Conservation (phyloP, 1,139 yeast species). For the Suhomyces bokatorum region DNA sequence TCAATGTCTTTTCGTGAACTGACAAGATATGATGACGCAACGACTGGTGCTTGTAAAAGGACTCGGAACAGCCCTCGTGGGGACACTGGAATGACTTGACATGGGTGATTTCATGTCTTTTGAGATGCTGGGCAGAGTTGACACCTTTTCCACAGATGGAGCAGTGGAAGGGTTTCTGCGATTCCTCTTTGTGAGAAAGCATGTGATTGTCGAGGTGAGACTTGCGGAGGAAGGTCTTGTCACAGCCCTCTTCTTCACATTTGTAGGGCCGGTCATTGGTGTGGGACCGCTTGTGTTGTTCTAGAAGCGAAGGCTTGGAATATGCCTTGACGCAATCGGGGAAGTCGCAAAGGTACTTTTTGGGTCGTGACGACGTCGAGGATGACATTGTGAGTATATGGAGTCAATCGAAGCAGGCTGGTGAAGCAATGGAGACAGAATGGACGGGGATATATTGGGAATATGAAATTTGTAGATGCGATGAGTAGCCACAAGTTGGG, state of each 20-base stretch:
- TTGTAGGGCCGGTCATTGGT: conserved; percentile 75
- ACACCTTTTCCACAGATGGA: conserved; percentile 80
- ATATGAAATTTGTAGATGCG: not conserved
- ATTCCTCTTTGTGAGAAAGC: conserved; percentile 55
- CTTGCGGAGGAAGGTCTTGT: conserved; percentile 66
- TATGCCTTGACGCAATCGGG: conserved; percentile 75
- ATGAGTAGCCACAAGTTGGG: not conserved
- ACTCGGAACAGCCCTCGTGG: conserved; percentile 59
- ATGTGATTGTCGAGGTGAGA: conserved; percentile 78
- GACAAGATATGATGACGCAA: conserved; percentile 69
- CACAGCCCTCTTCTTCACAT: conserved; percentile 59
- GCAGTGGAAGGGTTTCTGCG: conserved; percentile 72
- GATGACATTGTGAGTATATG: conserved; percentile 3
- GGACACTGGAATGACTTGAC: conserved; percentile 67
- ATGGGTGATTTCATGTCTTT: conserved; percentile 80
- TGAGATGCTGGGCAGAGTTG: conserved; percentile 76
- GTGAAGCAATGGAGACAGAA: not conserved
- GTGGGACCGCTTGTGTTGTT: conserved; percentile 80
- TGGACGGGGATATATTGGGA: not conserved
- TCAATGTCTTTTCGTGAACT: conserved; percentile 56
- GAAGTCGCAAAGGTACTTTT: conserved; percentile 59
- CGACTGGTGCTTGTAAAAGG: conserved; percentile 78
- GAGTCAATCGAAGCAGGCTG: not conserved
- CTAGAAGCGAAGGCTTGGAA: conserved; percentile 76
- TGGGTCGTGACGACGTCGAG: conserved; percentile 27